Percentiles rank a stretch among this genome's conserved stretches.
phyloP scores from a whole-genome alignment of 208 protist species.

The Crithidia thermophila region DNA sequence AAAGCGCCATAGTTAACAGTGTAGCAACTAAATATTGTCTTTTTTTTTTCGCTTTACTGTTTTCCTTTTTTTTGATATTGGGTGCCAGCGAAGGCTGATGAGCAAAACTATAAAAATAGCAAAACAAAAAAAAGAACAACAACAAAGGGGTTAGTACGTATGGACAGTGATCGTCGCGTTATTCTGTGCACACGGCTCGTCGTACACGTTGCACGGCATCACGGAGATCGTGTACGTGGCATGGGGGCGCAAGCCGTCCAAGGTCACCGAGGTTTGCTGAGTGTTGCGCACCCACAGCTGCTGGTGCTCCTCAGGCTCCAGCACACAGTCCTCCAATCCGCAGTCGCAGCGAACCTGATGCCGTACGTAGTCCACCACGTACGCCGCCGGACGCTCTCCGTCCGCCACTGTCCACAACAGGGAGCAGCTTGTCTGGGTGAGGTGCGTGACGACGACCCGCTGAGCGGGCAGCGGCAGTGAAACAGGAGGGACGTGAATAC shows the following conservation, averaged over 20 bases:
- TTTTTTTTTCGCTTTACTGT: too few species aligned
- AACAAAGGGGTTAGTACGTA: conserved; percentile 1
- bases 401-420: conserved; percentile 4
- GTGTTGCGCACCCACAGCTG: conserved; percentile 2
- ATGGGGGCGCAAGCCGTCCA: neutral
- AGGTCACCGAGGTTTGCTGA: neutral
- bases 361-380: neutral
- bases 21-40: too few species aligned
- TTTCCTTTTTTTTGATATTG: too few species aligned
- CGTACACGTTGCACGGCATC: conserved; percentile 15
- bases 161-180: conserved; percentile 21
- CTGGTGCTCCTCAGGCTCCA: neutral
- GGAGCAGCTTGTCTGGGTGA: neutral
- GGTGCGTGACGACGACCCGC: neutral
- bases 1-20: too few species aligned
- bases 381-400: conserved; percentile 8
- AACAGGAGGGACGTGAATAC: conserved; percentile 5
- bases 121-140: too few species aligned
- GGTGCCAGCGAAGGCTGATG: too few species aligned
- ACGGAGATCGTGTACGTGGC: conserved; percentile 17
- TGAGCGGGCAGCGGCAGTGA: conserved; percentile 2
- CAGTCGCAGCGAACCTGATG: neutral
- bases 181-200: conserved; percentile 6
- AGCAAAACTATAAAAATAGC: too few species aligned
- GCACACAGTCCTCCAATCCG: neutral